These are phyloP conservation scores for Fusarium oligoseptatum DNA, from an alignment of 2,329 filamentous ascomycete species.

Conservation along the genomic window DNA sequence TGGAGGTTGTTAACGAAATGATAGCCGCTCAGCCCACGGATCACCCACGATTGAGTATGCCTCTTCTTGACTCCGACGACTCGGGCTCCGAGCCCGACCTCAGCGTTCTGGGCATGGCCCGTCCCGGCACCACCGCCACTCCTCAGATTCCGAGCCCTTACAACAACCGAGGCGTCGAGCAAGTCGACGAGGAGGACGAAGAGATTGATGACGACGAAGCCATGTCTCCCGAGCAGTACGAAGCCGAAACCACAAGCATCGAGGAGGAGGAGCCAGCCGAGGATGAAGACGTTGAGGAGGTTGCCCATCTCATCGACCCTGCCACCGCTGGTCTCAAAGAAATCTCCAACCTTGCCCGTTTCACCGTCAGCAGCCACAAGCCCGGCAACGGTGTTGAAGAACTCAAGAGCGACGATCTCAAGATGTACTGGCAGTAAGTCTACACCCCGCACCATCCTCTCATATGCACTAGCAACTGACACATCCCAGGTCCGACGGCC, in stretches of 20 bases:
- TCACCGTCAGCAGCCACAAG: conserved; percentile 86
- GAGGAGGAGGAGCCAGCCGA: conserved; percentile 54
- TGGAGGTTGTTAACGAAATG: conserved; percentile 28
- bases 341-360: conserved; percentile 85
- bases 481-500: conserved; percentile 78
- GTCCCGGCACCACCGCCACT: conserved; percentile 42
- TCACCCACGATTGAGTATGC: conserved; percentile 54
- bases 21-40: conserved; percentile 48
- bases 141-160: conserved; percentile 49
- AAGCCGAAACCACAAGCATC: conserved; percentile 49
- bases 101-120: conserved; percentile 53
- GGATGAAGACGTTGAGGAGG: conserved; percentile 42
- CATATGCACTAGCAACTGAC: not conserved
- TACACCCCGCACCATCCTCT: not conserved
- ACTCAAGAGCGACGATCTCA: conserved; percentile 79
- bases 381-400: conserved; percentile 84
- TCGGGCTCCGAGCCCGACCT: conserved; percentile 55
- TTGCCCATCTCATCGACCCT: conserved; percentile 63
- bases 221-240: conserved; percentile 50
- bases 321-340: conserved; percentile 76
- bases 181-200: conserved; percentile 34
- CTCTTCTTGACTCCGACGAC: conserved; percentile 52
- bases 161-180: conserved; percentile 35
- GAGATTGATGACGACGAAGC: conserved; percentile 42
- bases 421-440: conserved; percentile 82